phyloP scores from a whole-genome alignment of 768 basidiomycete species.

The Astraeus odoratus region DNA sequence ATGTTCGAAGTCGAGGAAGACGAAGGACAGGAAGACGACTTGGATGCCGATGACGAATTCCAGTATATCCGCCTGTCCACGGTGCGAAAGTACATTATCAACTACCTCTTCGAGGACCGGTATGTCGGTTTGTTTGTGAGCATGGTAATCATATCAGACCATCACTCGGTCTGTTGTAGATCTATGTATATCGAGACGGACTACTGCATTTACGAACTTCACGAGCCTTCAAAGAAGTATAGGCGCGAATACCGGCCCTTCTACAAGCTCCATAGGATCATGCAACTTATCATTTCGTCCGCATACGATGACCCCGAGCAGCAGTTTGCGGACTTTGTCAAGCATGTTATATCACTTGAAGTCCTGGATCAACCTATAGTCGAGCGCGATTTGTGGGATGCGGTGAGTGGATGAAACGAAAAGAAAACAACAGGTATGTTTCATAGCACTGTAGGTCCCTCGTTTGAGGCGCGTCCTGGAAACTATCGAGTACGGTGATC shows the following conservation, averaged over 20 bases:
- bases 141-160: not conserved
- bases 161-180: conserved; percentile 34
- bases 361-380: conserved; percentile 14
- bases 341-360: conserved; percentile 17
- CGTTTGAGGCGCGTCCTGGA: conserved; percentile 18
- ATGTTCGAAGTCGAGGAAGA: conserved; percentile 52
- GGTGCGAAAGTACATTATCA: conserved; percentile 43
- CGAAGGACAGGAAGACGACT: conserved; percentile 51
- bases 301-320: conserved; percentile 18
- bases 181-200: conserved; percentile 61
- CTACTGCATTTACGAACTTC: conserved; percentile 57
- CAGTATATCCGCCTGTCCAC: conserved; percentile 41
- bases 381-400: conserved; percentile 23
- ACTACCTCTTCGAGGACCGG: conserved; percentile 46
- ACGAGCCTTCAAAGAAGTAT: conserved; percentile 42
- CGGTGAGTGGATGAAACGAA: conserved; percentile 9
- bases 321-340: conserved; percentile 31
- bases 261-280: conserved; percentile 41
- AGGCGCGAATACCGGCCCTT: conserved; percentile 37
- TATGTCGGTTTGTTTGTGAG: conserved; percentile 29
- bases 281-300: conserved; percentile 40
- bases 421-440: not conserved
- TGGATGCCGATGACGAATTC: conserved; percentile 23
- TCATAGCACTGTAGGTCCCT: conserved; percentile 11
- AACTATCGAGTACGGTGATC: conserved; percentile 14